Evolutionary conservation across 306 rosid genomes (phyloP), one percentile per base, ranked within the genome.

Genomic region (Cicer yamashitae): DNA sequence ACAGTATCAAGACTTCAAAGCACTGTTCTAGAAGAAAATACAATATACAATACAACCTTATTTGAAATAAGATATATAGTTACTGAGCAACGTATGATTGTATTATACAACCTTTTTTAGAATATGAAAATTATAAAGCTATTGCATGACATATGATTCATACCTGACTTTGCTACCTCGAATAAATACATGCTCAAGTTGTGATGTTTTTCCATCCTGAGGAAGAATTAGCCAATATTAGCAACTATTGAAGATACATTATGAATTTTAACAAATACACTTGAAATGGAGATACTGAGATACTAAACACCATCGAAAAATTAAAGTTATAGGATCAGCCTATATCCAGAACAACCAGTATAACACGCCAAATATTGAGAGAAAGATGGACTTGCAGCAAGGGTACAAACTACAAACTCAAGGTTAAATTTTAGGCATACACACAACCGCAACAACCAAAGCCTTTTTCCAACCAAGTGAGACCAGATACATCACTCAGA

Each of bases 91-190:
- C 13, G 20, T 17, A 79, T 52, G 50, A 71, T 63, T 12, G 67
- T 46, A 50, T 4, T 15, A 60, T 25, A 43, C 54, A 71, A 47
- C 9, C 60, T 15, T 39, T 11, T 20, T 43, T n/a, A 20, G 57
- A 71, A 58, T 13, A 75, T 47, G n/a, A 58, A 75, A 48, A 60
- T 74, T 15, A 54, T 39, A 41, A 54, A 73, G 11, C 62, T 13
- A 58, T 54, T 43, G 14, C n/a, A 61, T 13, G 79, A 37, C 46
- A 25, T 48, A 61, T 68, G n/a, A 70, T 63, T 5, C 74, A 79
- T 77, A 92, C 97, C 97, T 92, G 88, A 94, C 99, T 94, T 94
- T 94, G 84, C 99, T 94, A 79, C 99, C 99, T 77, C 99, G 88
- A 48, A 94, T 94, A 58, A 94, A 94, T 4, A 94, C 97, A 73